Percentiles rank a stretch among this genome's conserved stretches.
phyloP scores from a whole-genome alignment of 73 alveolate species.

The Paramecium pentaurelia region DNA sequence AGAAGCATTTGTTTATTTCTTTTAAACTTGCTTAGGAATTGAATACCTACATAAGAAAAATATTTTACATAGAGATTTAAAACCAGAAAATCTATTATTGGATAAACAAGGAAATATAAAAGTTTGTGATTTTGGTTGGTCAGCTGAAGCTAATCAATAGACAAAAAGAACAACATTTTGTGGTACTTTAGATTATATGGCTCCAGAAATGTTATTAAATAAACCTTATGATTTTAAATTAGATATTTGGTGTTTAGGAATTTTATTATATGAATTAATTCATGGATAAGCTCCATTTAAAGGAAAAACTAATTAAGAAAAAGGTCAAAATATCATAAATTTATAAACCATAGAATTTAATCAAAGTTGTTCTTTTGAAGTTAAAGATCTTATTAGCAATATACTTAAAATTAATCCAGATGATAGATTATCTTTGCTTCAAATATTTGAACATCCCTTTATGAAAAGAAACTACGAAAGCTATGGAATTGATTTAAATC shows the following conservation, averaged over 20 bases:
- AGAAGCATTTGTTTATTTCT: constrained; percentile 61
- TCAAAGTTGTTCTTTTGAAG: background rate
- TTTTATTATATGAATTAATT: constrained; percentile 85
- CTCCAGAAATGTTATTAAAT: constrained; percentile 96
- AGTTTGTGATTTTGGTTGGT: constrained; percentile 97
- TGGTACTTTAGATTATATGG: constrained; percentile 98
- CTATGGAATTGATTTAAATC: constrained; percentile 14
- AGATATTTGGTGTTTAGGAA: constrained; percentile 95
- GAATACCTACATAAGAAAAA: constrained; percentile 62
- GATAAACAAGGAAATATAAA: constrained; percentile 65
- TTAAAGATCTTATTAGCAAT: background rate
- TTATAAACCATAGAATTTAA: background rate
- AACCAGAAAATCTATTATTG: constrained; percentile 61
- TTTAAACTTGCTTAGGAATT: constrained; percentile 66
- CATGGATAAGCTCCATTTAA: constrained; percentile 93
- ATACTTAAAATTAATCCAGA: constrained; percentile 4
- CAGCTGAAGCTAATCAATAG: constrained; percentile 59
- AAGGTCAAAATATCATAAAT: background rate
- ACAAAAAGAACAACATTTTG: constrained; percentile 91
- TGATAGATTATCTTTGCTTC: background rate
- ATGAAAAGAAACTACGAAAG: background rate
- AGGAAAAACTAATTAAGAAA: constrained; percentile 48
- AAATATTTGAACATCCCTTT: constrained; percentile 27
- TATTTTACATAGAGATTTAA: constrained; percentile 67
- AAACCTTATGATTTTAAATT: constrained; percentile 80